Evolutionary conservation across 148 eudicot genomes (phyloP), one percentile per base, ranked within the genome.

Genomic region (Chenopodium berlandieri): DNA sequence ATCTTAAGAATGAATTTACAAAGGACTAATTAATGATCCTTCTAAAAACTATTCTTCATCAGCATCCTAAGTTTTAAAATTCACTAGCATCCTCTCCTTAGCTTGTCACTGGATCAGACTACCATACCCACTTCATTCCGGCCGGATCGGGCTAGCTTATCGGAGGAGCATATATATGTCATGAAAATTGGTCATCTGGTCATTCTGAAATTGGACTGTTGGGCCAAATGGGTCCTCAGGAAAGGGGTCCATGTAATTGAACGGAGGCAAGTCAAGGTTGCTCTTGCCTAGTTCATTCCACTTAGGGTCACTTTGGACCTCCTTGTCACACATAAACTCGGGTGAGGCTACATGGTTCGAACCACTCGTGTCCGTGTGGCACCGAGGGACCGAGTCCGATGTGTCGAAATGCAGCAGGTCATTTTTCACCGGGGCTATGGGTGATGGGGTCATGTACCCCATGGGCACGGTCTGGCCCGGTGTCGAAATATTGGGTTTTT

Each of bases 291-390:
- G 75, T 13, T 83, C 90, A 27, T 72, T 85, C 92, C 90, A 90
- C 74, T 83, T 90, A 14, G 89, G 89, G 25, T 82, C 84, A 27
- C 95, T 92, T 56, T 94, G 91, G 78, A 92, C 95, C 88, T 92
- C 97, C 88, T 83, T 88, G 50, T 90, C 92, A 58, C 85, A 82
- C 48, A 82, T 79, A 83, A 90, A 84, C 56, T 88, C 94, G 0
- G 95, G 84, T 9, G 97, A 91, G 0, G 81, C 71, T 13, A 80
- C 88, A 0, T 86, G 91, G 16, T 83, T 88, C 0, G 94, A 91
- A 37, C 91, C 87, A 17, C 91, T 86, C 0, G 93, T 89, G 69
- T 93, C 92, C 1, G 94, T 93, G 75, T 89, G 90, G 78, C 89
- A 82, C 84, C 78, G 89, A 0, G 90, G 93, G 71, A 84, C 66